Evolutionary conservation across 1,284 basidiomycete genomes (phyloP), one percentile per base, ranked within the genome.

Genomic region (Pseudozyma pruni): DNA sequence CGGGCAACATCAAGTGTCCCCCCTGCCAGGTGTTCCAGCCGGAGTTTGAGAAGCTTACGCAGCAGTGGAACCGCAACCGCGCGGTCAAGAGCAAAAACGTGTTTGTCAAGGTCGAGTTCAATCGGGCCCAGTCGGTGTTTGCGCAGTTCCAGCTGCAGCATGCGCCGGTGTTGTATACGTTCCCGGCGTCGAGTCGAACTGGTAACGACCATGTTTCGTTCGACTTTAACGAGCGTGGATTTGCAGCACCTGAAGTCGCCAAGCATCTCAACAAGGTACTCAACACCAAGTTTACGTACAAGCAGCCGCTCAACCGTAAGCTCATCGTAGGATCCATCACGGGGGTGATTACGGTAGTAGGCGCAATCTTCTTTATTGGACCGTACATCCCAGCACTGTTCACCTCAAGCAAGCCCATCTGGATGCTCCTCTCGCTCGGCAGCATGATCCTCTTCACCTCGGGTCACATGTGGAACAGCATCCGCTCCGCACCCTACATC

Each of bases 391-490:
- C 53, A 4, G 19, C 17, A 10, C 25, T 74, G 14, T 55, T 61
- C 29, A 49, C 31, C 14, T 60, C 42, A 34, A 37, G 35, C 19
- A 74, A 60, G 33, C 68, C 55, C 20, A 40, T 62, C 38, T 77
- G 58, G 72, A 66, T 73, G 68, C 22, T 77, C 14, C 43, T 75
- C 20, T 60, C 52, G 32, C 44, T 82, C 19, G 64, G 51, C 2
- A 60, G 58, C 19, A 75, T 82, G 40, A 63, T 78, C 44, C 33
- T 87, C 13, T 79, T 78, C 60, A 79, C 66, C 38, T 73, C 74
- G 1, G 80, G 80, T 4, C 91, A 90, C 85, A 98, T 99, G 96
- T 99, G 96, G 86, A 93, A 92, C 74, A 90, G 90, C 68, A 99
- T 99, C 78, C 89, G 95, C 67, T 87, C 87, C 44, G 88, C 88